These are phyloP conservation scores for Phytophthora brassicae DNA, from an alignment of 352 stramenopile species.

Conservation along the genomic window DNA sequence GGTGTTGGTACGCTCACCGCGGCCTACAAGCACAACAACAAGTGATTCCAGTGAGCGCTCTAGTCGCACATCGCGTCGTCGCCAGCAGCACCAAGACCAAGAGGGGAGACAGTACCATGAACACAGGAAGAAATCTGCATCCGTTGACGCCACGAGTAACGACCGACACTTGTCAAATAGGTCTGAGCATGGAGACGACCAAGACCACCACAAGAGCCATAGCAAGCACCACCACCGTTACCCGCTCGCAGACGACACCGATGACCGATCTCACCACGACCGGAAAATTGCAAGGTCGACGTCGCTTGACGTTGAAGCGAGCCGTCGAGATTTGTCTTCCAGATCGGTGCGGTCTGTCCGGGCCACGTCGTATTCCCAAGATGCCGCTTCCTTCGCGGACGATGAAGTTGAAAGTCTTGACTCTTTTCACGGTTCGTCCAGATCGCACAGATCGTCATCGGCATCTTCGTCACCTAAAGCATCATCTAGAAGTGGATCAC, in stretches of 20 bases:
- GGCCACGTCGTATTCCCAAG: slow-evolving; percentile 16
- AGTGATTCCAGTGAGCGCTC: not conserved
- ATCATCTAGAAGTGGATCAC: slow-evolving; percentile 34
- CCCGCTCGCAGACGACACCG: slow-evolving; percentile 5
- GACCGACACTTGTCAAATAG: slow-evolving; percentile 10
- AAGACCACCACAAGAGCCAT: slow-evolving; percentile 14
- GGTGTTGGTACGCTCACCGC: slow-evolving; percentile 51
- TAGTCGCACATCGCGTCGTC: slow-evolving; percentile 6
- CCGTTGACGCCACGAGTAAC: slow-evolving; percentile 13
- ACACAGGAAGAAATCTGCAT: slow-evolving; percentile 16
- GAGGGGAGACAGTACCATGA: slow-evolving; percentile 16
- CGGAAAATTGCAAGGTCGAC: slow-evolving; percentile 19
- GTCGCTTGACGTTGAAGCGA: slow-evolving; percentile 35
- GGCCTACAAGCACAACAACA: slow-evolving; percentile 12
- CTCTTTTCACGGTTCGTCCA: slow-evolving; percentile 22
- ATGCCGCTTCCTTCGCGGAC: slow-evolving; percentile 30
- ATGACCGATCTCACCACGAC: slow-evolving; percentile 8
- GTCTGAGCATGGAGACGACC: slow-evolving; percentile 7
- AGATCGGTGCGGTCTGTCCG: slow-evolving; percentile 6
- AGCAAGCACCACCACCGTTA: slow-evolving; percentile 13
- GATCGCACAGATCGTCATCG: slow-evolving; percentile 39
- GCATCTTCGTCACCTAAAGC: slow-evolving; percentile 34
- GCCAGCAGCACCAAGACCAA: slow-evolving; percentile 13
- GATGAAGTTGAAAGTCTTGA: slow-evolving; percentile 27
- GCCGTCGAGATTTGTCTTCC: slow-evolving; percentile 16